phyloP scores from a whole-genome alignment of 257 asterid species.

The Solanum chilense region DNA sequence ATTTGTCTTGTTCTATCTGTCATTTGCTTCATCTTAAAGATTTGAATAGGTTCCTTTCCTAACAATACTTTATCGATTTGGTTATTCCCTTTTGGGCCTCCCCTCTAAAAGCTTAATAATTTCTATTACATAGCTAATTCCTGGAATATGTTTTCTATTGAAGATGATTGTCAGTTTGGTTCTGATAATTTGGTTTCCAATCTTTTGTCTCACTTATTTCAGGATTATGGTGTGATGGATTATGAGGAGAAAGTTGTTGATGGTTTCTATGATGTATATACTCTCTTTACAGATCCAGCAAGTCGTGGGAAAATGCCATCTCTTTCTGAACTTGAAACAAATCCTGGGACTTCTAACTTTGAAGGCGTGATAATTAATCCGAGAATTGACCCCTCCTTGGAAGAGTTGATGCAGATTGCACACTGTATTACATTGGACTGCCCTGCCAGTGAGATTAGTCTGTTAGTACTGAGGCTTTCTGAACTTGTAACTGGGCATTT shows the following conservation, averaged over 20 bases:
- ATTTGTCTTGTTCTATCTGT: neutral
- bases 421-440: slow-evolving; percentile 69
- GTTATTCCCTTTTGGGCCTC: neutral
- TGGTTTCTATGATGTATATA: slow-evolving; percentile 90
- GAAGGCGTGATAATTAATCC: slow-evolving; percentile 80
- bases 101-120: neutral
- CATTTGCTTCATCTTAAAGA: neutral
- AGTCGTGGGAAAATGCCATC: slow-evolving; percentile 87
- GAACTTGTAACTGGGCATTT: slow-evolving; percentile 90
- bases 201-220: neutral
- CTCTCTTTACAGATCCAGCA: slow-evolving; percentile 51
- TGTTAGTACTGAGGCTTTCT: slow-evolving; percentile 74
- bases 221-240: slow-evolving; percentile 85
- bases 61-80: neutral
- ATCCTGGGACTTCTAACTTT: slow-evolving; percentile 50
- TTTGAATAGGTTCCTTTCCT: neutral
- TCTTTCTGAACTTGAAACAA: slow-evolving; percentile 73
- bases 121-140: neutral
- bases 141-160: neutral
- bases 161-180: neutral
- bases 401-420: slow-evolving; percentile 85
- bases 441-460: slow-evolving; percentile 44
- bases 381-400: slow-evolving; percentile 75
- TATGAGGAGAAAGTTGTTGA: slow-evolving; percentile 86
- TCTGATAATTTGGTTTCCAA: neutral